Base-by-base conservation (phyloP, 2,329 filamentous ascomycete species). In the Cercospora zeae-maydis region DNA sequence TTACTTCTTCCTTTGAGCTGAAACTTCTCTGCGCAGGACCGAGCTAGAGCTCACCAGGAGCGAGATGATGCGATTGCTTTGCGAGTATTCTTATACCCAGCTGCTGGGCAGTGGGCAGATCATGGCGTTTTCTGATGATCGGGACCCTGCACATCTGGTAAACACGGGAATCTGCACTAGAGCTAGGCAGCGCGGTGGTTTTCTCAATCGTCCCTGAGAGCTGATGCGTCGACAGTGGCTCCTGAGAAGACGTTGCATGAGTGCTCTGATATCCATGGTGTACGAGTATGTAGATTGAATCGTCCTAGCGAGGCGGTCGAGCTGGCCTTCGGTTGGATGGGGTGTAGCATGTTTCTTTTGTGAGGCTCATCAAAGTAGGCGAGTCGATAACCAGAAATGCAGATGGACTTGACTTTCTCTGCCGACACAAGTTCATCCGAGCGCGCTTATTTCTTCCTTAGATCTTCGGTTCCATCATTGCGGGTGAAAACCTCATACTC, bases 401-500 rank as follows among this genome's bases (percentile, higher is more conserved):
- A 27, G 10, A 30, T 24, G 21, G 24, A 49, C 2, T 9, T n/a
- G 11, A 27, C 8, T 8, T 5, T 47, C 42, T 49, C 16, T 27
- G 42, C 14, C 21, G 42, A 30, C 13, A 27, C 8, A 4, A 6
- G 0, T 27, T 10, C 24, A 19, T 10, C 21, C 27, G 19, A 53
- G 16, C 4, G n/a, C 5, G 49, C 51, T 55, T 57, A 71, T 58
- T 72, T 73, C 69, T 71, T 73, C 61, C 70, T 66, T 33, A 72
- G 31, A 67, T 72, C 71, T 39, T 71, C 69, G 27, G 66, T 64
- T 10, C 71, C 71, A 66, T 73, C 71, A 59, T 73, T 73, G 39
- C 71, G 56, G 16, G 67, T 67, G 59, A 70, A 75, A 21, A 69
- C 61, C 64, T 75, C 72, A 27, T 72, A 73, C 34, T 73, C 72